phyloP scores from a whole-genome alignment of 768 basidiomycete genomes.

The Kwoniella europaea region DNA sequence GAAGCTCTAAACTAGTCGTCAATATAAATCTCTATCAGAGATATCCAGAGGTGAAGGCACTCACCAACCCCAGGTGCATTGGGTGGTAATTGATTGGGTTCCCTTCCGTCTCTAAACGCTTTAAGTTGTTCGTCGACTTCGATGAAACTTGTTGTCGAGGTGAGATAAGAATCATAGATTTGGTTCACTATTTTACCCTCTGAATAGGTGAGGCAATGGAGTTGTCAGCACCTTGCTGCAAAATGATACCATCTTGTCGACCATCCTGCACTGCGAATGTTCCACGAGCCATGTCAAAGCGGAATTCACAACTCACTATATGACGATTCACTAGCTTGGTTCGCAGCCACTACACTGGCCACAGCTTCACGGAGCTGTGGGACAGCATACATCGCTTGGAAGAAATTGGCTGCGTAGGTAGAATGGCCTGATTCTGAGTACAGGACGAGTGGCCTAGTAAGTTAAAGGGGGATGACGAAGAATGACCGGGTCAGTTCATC shows the following conservation, averaged over 20 bases:
- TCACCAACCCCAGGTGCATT: slow-evolving; percentile 21
- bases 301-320: slow-evolving; percentile 4
- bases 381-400: slow-evolving; percentile 45
- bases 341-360: not conserved
- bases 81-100: slow-evolving; percentile 40
- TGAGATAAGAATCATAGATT: not conserved
- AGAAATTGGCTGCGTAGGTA: slow-evolving; percentile 41
- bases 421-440: slow-evolving; percentile 36
- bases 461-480: not conserved
- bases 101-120: slow-evolving; percentile 11
- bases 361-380: slow-evolving; percentile 45
- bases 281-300: not conserved
- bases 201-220: not conserved
- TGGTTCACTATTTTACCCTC: not conserved
- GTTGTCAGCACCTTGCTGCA: not conserved
- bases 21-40: no score
- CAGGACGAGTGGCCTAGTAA: slow-evolving; percentile 38
- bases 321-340: not conserved
- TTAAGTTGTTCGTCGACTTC: slow-evolving; percentile 37
- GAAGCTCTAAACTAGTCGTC: not conserved
- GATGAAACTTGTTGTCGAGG: slow-evolving; percentile 18
- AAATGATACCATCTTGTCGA: not conserved
- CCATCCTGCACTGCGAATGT: no score
- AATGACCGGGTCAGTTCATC: not conserved
- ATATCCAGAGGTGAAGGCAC: not conserved